Evolutionary conservation across 1,284 basidiomycete genomes (phyloP).

Genomic region (Rhodotorula sp.): DNA sequence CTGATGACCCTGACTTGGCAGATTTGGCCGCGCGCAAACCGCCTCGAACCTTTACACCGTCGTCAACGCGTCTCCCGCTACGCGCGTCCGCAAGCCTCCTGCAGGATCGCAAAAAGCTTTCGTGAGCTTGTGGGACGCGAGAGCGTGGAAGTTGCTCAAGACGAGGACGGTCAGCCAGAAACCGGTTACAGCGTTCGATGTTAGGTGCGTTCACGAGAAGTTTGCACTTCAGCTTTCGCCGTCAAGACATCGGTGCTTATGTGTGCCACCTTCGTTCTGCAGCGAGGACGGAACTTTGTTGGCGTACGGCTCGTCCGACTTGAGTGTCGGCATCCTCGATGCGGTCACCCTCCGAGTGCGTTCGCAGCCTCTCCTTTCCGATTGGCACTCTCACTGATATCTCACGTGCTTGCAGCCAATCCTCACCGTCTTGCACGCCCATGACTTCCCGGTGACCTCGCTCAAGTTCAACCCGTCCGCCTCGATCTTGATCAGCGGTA

Average conservation of each 20-base stretch:
- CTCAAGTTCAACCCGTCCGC: constrained; percentile 82
- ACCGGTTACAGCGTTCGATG: constrained; percentile 78
- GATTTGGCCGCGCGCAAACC: constrained; percentile 62
- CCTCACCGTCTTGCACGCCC: constrained; percentile 83
- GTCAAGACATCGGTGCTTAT: neutral
- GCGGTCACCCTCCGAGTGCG: constrained; percentile 13
- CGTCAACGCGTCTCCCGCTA: constrained; percentile 61
- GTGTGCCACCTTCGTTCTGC: neutral
- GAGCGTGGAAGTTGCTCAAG: constrained; percentile 50
- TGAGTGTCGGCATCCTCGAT: constrained; percentile 15
- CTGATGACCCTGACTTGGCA: constrained; percentile 30
- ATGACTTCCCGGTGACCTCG: constrained; percentile 90
- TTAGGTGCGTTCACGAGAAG: constrained; percentile 45
- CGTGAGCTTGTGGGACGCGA: constrained; percentile 44
- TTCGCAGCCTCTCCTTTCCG: neutral
- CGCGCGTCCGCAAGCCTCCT: constrained; percentile 6
- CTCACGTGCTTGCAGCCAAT: constrained; percentile 64
- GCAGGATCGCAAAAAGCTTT: constrained; percentile 38
- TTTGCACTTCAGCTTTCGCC: too few relatives aligned
- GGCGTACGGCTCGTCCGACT: constrained; percentile 62
- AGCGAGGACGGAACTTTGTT: constrained; percentile 78
- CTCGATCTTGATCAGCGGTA: constrained; percentile 81
- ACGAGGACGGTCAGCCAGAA: constrained; percentile 63
- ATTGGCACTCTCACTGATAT: neutral
- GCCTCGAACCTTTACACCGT: constrained; percentile 65